Base-by-base conservation (phyloP, 2,329 filamentous ascomycete genomes). In the Claviceps capensis region DNA sequence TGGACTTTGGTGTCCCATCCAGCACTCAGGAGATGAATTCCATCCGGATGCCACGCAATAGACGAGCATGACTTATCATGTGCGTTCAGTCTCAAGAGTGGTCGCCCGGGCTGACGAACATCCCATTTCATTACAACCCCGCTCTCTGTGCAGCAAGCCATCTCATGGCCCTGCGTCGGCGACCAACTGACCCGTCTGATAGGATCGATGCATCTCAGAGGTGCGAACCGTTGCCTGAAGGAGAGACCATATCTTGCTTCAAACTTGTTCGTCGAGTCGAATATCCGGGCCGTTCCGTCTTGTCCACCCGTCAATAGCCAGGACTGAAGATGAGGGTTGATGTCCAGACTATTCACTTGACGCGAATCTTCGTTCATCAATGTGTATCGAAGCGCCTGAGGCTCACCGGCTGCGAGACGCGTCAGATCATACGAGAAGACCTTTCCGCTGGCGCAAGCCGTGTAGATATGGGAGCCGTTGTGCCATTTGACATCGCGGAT, bases 31-130 rank as follows among this genome's bases (percentile, higher is more conserved):
- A 85, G 66, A 58, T 85, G 80, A n/a, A 76, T 72, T 14, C 82
- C 82, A 60, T 85, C 82, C 0, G 79, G 78, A 57, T 86, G 82
- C 82, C 82, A 86, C 3, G 78, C 74, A 44, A 84, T 77, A 0
- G 78, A 73, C 2, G 76, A 71, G 59, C 78, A 80, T 0, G 76
- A 70, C 55, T 76, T 79, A 52, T 81, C 77, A 59, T 84, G 81
- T 0, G 77, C 81, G 34, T 78, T 77, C 58, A 84, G 77, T 56
- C 77, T 74, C 48, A 83, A 61, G 13, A 81, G 59, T 1, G 80
- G 80, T 9, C 72, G 70, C 16, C 63, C 65, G 5, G 73, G 59
- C 58, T 78, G 79, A 6, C 79, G 72, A 4, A 81, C 72, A 62
- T 84, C 81, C 79, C 81, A 84, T 59, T 83, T 82, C 56, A 82